phyloP scores from a whole-genome alignment of 2,329 filamentous ascomycete genomes.

The Talaromyces piceae region DNA sequence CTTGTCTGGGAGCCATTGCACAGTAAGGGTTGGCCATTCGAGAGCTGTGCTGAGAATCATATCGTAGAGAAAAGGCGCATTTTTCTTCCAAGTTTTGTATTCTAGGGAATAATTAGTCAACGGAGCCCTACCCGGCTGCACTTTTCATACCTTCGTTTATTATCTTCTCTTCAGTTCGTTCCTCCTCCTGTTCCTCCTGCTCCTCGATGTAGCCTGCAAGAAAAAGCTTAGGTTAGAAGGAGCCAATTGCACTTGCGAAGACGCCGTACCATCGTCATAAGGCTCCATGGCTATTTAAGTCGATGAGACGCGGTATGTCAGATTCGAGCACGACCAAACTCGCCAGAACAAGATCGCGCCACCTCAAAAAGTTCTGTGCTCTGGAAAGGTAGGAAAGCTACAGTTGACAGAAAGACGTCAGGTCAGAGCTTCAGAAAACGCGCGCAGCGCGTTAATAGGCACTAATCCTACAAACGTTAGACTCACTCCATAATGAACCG shows the following conservation, averaged over 20 bases:
- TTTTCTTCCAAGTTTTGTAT: constrained; percentile 99
- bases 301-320: neutral
- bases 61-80: constrained; percentile 95
- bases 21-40: constrained; percentile 94
- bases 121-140: neutral
- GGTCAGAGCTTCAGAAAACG: constrained; percentile 18
- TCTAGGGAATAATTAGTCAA: constrained; percentile 46
- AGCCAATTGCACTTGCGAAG: neutral
- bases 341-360: constrained; percentile 1
- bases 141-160: constrained; percentile 73
- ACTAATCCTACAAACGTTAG: constrained; percentile 12
- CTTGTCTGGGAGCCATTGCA: constrained; percentile 96
- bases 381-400: neutral
- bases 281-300: constrained; percentile 21
- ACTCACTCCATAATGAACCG: constrained; percentile 13
- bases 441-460: constrained; percentile 12
- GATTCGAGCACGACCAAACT: neutral
- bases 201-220: constrained; percentile 27
- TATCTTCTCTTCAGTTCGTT: constrained; percentile 73
- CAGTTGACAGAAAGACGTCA: neutral
- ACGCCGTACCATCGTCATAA: constrained; percentile 26
- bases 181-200: constrained; percentile 55
- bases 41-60: constrained; percentile 92
- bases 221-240: constrained; percentile 16
- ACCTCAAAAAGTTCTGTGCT: neutral